Base-by-base conservation (phyloP, 2,329 filamentous ascomycete genomes). In the Penicillium sp. region DNA sequence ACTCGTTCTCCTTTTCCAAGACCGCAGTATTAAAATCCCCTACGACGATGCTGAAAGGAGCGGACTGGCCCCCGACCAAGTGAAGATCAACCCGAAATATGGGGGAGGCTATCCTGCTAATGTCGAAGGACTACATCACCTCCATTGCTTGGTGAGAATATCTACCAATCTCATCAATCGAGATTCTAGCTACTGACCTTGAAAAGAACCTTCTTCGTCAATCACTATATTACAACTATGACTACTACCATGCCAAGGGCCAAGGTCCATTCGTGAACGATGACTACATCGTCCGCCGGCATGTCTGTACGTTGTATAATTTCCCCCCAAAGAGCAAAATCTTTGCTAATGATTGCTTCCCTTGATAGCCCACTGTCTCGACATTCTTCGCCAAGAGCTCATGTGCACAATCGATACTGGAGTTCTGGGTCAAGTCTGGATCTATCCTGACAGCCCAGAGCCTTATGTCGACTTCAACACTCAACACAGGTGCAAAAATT, bases 391-490 rank as follows among this genome's bases (percentile, higher is more conserved):
- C 1, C 84, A 87, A 64, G 81, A 85, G 14, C 75, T 87, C 13
- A 86, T 86, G 82, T 87, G 85, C 68, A 83, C 80, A 27, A 75
- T 81, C 18, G 85, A 87, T 59, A 80, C 83, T 2, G 84, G 79
- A 1, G 78, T 87, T 0, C 74, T 87, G 0, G 84, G 84, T 11
- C 83, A 87, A 61, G 78, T 87, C 5, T 87, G 84, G 84, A 79
- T 79, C 32, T 64, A 69, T 16, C 65, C 66, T 0, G 73, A 83
- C 22, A 68, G 75, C 8, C 77, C 79, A 0, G 70, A 73, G 42
- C 76, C 83, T 0, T 86, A 84, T 58, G 82, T 84, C 2, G 83
- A 87, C 66, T 87, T 87, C 70, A 84, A 85, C 61, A 86, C 84
- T 0, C 74, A 75, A 52, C 85, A 87, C 65, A 75, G 74, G 45